Conservation (phyloP, 345 rosid species). For the Brassica rapa region DNA sequence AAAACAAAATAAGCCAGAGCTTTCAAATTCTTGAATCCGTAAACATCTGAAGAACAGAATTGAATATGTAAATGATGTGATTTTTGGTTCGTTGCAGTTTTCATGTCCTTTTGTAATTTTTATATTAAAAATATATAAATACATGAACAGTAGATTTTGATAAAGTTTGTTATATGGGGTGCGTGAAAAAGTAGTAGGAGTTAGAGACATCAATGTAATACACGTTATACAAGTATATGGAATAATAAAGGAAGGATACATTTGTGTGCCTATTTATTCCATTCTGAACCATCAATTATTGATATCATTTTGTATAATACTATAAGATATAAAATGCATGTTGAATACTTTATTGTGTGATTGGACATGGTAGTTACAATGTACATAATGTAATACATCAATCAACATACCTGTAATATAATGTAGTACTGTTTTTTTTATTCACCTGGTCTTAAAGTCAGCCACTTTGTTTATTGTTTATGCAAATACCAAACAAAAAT, state of each 20-base stretch:
- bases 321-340: background rate
- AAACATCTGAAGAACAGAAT: conserved; percentile 29
- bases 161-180: background rate
- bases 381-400: background rate
- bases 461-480: conserved; percentile 20
- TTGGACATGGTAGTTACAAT: conserved; percentile 20
- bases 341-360: background rate
- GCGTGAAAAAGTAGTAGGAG: conserved; percentile 14
- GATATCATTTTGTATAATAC: conserved; percentile 3
- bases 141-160: conserved; percentile 30
- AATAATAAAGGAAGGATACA: conserved; percentile 29
- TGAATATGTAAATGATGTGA: conserved; percentile 42
- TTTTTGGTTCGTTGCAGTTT: conserved; percentile 39
- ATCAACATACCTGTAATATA: too few relatives aligned
- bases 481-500: background rate
- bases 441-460: conserved; percentile 20
- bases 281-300: background rate
- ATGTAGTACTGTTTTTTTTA: background rate
- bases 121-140: conserved; percentile 19
- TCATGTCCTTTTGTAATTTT: conserved; percentile 32
- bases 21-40: conserved; percentile 42
- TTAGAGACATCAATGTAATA: conserved; percentile 24
- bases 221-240: conserved; percentile 25
- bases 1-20: conserved; percentile 16
- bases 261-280: conserved; percentile 28